Base-by-base conservation (phyloP, 192 early-diverging fungal genomes). In the Gamsiella multidivaricata region DNA sequence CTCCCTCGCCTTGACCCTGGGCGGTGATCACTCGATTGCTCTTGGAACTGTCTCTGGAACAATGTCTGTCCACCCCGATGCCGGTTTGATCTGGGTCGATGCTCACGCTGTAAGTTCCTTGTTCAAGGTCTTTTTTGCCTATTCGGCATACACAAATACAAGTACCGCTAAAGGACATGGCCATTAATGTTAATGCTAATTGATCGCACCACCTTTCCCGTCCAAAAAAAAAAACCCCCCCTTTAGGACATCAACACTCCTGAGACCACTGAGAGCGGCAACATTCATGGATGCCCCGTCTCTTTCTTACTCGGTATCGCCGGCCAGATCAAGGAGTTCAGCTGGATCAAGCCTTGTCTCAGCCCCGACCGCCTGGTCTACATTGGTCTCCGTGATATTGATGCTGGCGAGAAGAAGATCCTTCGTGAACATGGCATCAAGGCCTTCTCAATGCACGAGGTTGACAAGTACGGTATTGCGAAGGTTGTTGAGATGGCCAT, bases 351-450 rank as follows among this genome's bases (percentile, higher is more conserved):
- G 57, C 89, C 92, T 26, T 87, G 89, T 64, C 85, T 98, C 49
- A 85, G 80, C 36, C 80, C 88, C 33, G 85, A 92, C 58, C 89
- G 91, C 39, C 83, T 98, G 49, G 95, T 95, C 37, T 98, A 97
- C 85, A 96, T 98, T 88, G 97, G 95, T 46, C 86, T 98, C 57
- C 91, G 97, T 70, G 97, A 98, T 82, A 88, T 98, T 46, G 97
- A 98, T 81, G 82, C 84, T 2, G 87, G 86, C 10, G 97, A 98
- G 75, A 97, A 96, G 85, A 83, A 87, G 61, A 86, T 98, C 51
- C 73, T 98, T 58, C 83, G 87, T 23, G 87, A 94, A 46, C 80
- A 94, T 56, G 88, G 88, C 47, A 97, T 98, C 86, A 92, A 93
- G 83, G 95, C 95, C 20, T 98, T 94, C 80, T 92, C 91, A 34